phyloP scores from a whole-genome alignment of 768 basidiomycete genomes.

The Filobasidium wieringae region DNA sequence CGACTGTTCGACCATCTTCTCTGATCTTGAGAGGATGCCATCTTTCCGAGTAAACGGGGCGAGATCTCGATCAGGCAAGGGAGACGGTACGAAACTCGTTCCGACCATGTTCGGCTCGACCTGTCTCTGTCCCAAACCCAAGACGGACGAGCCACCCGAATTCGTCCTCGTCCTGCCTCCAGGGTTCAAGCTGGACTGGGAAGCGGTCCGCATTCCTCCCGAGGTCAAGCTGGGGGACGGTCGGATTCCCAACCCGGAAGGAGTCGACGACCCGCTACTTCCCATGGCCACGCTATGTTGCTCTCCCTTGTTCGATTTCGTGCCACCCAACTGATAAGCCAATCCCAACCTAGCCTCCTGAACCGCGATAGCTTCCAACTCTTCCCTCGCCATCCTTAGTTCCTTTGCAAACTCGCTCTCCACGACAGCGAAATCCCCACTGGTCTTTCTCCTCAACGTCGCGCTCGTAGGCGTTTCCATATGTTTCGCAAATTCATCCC shows the following conservation, averaged over 20 bases:
- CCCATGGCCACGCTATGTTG: neutral
- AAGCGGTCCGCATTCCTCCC: neutral
- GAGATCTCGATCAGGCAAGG: no score
- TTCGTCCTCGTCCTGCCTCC: neutral
- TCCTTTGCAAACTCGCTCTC: slow-evolving; percentile 15
- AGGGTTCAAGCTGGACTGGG: neutral
- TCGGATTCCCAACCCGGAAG: neutral
- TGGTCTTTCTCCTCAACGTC: slow-evolving; percentile 4
- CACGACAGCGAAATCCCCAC: slow-evolving; percentile 14
- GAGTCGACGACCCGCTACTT: neutral
- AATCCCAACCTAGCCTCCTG: slow-evolving; percentile 6
- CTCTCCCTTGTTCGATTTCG: neutral
- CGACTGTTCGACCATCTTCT: no score
- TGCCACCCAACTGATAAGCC: neutral
- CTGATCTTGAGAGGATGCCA: no score
- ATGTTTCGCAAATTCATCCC: neutral
- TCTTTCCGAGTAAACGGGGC: no score
- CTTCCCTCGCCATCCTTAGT: slow-evolving; percentile 11
- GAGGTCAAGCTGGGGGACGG: neutral
- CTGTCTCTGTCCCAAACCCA: no score
- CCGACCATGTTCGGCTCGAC: neutral
- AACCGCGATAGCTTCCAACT: slow-evolving; percentile 11
- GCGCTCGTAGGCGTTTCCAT: no score
- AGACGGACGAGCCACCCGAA: no score
- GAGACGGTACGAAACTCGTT: neutral